Percentiles rank a stretch among this genome's conserved stretches.
Conservation (phyloP, 1,284 basidiomycete genomes). For the Ceratobasidium sp. region DNA sequence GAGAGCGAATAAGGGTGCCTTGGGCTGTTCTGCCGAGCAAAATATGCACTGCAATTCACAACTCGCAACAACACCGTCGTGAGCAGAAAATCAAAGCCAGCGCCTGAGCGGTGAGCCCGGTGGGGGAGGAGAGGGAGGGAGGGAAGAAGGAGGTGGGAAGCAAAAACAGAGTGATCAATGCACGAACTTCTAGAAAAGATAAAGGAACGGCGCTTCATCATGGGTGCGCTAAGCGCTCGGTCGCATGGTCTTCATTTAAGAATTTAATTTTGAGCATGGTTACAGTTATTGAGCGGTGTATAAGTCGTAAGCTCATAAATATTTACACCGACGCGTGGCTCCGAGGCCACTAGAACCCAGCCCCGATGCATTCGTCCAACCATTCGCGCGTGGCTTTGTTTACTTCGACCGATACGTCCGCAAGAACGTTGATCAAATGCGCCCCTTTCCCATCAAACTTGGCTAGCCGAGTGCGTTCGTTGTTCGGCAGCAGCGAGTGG, state of each 20-base stretch:
- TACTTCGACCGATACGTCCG: conserved; percentile 14
- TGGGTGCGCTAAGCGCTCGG: not conserved
- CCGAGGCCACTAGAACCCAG: conserved; percentile 9
- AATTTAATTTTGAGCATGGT: conserved; percentile 16
- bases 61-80: conserved; percentile 17
- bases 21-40: conserved; percentile 11
- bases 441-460: conserved; percentile 24
- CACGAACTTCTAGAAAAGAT: conserved; percentile 35
- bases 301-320: not conserved
- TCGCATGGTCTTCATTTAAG: not conserved
- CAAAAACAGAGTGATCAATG: conserved; percentile 6
- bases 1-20: not conserved
- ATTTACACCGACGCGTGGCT: not conserved
- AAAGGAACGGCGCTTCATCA: conserved; percentile 34
- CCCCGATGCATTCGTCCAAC: conserved; percentile 28
- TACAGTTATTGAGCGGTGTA: conserved; percentile 7
- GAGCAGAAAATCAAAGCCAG: not conserved
- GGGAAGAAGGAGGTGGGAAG: not conserved
- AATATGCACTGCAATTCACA: not conserved
- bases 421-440: conserved; percentile 31
- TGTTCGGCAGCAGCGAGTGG: not conserved
- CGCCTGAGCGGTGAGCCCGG: not conserved
- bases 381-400: conserved; percentile 11
- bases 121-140: not conserved
- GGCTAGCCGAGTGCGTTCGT: conserved; percentile 20